Conservation (phyloP, 2,329 filamentous ascomycete genomes). For the Rutstroemia sydowiana region DNA sequence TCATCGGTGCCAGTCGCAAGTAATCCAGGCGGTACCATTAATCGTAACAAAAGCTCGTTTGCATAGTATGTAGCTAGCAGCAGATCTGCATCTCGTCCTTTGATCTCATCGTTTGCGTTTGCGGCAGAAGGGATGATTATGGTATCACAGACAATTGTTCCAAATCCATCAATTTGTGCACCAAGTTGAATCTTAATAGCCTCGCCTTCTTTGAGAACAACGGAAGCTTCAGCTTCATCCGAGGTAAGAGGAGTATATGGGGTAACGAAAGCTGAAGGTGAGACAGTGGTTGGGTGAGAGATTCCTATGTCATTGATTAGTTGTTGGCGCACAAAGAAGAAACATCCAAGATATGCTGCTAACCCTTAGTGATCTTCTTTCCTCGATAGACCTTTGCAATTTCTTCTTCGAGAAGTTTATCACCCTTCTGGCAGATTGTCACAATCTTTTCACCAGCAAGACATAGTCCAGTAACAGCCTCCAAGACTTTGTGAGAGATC, state of each 20-base stretch:
- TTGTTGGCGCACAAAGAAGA: slow-evolving; percentile 27
- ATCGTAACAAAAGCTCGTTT: slow-evolving; percentile 85
- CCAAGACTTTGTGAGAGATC: slow-evolving; percentile 93
- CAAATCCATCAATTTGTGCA: slow-evolving; percentile 95
- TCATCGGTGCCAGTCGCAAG: slow-evolving; percentile 79
- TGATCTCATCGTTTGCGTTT: slow-evolving; percentile 55
- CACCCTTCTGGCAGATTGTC: slow-evolving; percentile 89
- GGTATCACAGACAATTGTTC: slow-evolving; percentile 92
- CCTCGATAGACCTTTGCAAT: slow-evolving; percentile 94
- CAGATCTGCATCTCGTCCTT: slow-evolving; percentile 76
- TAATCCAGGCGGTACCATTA: slow-evolving; percentile 87
- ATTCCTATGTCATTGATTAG: slow-evolving; percentile 52
- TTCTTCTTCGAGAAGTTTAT: slow-evolving; percentile 91
- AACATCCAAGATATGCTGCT: neutral
- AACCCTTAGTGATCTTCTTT: slow-evolving; percentile 93
- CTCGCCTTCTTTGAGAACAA: slow-evolving; percentile 76
- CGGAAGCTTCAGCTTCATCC: slow-evolving; percentile 76
- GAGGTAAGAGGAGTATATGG: slow-evolving; percentile 90
- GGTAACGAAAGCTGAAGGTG: slow-evolving; percentile 87
- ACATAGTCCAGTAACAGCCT: slow-evolving; percentile 67
- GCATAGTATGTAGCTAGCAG: slow-evolving; percentile 88
- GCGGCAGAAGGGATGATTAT: slow-evolving; percentile 63
- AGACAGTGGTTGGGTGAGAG: slow-evolving; percentile 90
- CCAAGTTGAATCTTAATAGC: slow-evolving; percentile 97
- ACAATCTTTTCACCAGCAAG: slow-evolving; percentile 87